Percentiles rank a stretch among this genome's conserved stretches.
Evolutionary conservation across 176 grass and related monocot species (phyloP).

Genomic region (Carex scoparia): DNA sequence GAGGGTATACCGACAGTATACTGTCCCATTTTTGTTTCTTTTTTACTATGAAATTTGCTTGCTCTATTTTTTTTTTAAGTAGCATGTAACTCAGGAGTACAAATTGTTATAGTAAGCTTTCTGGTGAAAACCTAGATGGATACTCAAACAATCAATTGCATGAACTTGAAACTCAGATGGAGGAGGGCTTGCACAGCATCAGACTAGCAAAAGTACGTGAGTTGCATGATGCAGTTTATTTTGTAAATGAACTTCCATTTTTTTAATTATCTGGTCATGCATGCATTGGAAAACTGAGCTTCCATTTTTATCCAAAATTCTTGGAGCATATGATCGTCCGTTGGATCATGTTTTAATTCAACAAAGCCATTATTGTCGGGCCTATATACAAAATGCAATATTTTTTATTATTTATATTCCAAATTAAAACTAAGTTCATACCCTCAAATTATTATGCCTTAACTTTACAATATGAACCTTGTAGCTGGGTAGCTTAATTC

Average conservation of each 20-base stretch:
- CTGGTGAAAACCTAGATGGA: slow-evolving; percentile 33
- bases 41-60: background rate
- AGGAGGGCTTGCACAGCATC: slow-evolving; percentile 25
- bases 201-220: slow-evolving; percentile 28
- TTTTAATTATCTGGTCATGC: background rate
- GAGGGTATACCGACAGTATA: too few species aligned
- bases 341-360: background rate
- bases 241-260: background rate
- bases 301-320: background rate
- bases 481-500: background rate
- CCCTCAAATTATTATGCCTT: background rate
- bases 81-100: background rate
- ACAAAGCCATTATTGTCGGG: too few species aligned
- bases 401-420: background rate
- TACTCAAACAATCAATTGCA: slow-evolving; percentile 23
- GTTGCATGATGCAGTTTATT: background rate
- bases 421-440: background rate
- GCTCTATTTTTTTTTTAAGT: background rate
- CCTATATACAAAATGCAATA: background rate
- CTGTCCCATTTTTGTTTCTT: too few species aligned
- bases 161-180: slow-evolving; percentile 24
- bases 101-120: slow-evolving; percentile 27
- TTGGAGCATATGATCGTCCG: background rate
- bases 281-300: background rate
- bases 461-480: background rate